Evolutionary conservation across 768 basidiomycete species (phyloP).

Genomic region (Russula dissimulans): DNA sequence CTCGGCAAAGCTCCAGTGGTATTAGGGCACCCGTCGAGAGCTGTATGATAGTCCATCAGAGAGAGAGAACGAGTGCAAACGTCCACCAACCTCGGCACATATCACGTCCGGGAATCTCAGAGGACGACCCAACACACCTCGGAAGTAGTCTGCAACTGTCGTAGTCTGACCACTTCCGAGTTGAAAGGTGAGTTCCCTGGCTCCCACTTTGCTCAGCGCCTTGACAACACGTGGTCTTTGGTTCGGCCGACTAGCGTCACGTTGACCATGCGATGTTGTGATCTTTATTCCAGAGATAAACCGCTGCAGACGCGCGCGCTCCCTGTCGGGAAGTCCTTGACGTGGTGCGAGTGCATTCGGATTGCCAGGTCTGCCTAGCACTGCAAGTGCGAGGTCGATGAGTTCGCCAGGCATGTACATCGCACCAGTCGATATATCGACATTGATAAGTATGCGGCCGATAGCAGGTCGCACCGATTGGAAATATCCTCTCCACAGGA

Average conservation of each 20-base stretch:
- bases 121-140: constrained; percentile 39
- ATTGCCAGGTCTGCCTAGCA: constrained; percentile 31
- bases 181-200: constrained; percentile 44
- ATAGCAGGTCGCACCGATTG: constrained; percentile 66
- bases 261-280: constrained; percentile 28
- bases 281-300: constrained; percentile 49
- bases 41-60: constrained; percentile 28
- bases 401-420: constrained; percentile 65
- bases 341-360: constrained; percentile 34
- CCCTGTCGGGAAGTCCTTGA: constrained; percentile 39
- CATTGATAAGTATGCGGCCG: constrained; percentile 56
- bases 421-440: constrained; percentile 68
- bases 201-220: constrained; percentile 45
- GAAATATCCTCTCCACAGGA: constrained; percentile 74
- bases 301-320: constrained; percentile 43
- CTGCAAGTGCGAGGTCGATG: constrained; percentile 48
- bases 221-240: constrained; percentile 48
- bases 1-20: constrained; percentile 58
- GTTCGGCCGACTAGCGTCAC: background rate
- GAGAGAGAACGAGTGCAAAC: background rate
- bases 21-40: constrained; percentile 52
- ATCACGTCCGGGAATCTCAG: constrained; percentile 53
- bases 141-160: constrained; percentile 59
- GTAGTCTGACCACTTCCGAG: constrained; percentile 46
- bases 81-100: constrained; percentile 54